Conservation (phyloP, 2,329 filamentous ascomycete genomes). For the Fusarium tuaranense region DNA sequence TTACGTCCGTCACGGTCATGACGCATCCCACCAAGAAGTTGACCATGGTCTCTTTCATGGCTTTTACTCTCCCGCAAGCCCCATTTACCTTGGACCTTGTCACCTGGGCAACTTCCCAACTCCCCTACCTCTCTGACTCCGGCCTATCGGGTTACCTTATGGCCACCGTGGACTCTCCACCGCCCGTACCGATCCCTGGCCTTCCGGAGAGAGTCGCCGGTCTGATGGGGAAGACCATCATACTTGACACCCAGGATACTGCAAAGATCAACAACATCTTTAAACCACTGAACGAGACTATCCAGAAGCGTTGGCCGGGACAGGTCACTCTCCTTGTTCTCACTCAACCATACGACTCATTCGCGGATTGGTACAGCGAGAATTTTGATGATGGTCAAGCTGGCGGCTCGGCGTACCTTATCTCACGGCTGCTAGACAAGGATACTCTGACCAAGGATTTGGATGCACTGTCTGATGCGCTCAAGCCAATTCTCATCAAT, state of each 20-base stretch:
- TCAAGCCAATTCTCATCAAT: conserved; percentile 50
- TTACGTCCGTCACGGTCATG: conserved; percentile 66
- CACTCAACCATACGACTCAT: conserved; percentile 45
- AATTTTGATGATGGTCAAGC: conserved; percentile 50
- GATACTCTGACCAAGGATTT: conserved; percentile 48
- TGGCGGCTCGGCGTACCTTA: conserved; percentile 51
- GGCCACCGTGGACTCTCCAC: conserved; percentile 50
- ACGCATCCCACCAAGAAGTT: conserved; percentile 57
- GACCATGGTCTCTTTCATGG: conserved; percentile 34
- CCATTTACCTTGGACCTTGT: conserved; percentile 59
- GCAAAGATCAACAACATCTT: conserved; percentile 46
- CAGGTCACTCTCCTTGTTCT: conserved; percentile 29
- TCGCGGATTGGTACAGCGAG: conserved; percentile 50
- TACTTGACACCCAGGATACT: conserved; percentile 50
- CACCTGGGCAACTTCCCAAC: conserved; percentile 57
- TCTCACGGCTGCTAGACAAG: conserved; percentile 57
- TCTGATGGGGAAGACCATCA: conserved; percentile 46
- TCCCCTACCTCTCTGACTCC: conserved; percentile 60
- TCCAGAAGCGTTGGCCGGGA: conserved; percentile 51
- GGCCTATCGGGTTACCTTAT: conserved; percentile 63
- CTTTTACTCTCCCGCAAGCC: conserved; percentile 39
- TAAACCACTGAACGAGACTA: conserved; percentile 50
- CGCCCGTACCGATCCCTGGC: conserved; percentile 50
- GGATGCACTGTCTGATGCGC: conserved; percentile 49
- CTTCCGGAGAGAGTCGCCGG: conserved; percentile 49